Evolutionary conservation across 1,139 yeast species (phyloP).

Genomic region (Pichia sp.): DNA sequence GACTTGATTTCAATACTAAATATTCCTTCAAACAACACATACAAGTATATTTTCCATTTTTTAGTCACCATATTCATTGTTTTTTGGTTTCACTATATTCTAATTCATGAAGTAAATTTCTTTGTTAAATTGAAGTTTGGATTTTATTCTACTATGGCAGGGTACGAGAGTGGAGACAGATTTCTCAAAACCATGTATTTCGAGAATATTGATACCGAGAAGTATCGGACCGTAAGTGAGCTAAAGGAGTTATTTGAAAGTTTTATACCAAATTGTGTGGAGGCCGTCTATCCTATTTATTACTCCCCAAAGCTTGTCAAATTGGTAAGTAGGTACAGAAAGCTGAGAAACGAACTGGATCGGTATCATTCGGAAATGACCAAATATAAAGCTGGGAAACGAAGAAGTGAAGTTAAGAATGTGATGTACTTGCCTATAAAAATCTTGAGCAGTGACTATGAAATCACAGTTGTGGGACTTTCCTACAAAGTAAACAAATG

Average conservation of each 20-base stretch:
- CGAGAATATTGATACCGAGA: constrained; percentile 43
- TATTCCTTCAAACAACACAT: constrained; percentile 46
- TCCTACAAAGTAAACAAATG: constrained; percentile 25
- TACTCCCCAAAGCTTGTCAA: constrained; percentile 38
- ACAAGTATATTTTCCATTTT: constrained; percentile 51
- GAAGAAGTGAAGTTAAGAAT: constrained; percentile 6
- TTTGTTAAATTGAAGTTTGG: constrained; percentile 45
- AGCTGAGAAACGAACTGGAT: constrained; percentile 43
- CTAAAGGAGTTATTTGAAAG: constrained; percentile 33
- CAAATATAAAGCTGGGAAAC: constrained; percentile 23
- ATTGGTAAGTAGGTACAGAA: constrained; percentile 35
- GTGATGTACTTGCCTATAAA: constrained; percentile 20
- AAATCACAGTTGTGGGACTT: constrained; percentile 33
- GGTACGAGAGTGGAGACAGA: constrained; percentile 22
- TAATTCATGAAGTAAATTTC: constrained; percentile 48
- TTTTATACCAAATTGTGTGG: constrained; percentile 44
- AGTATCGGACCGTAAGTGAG: constrained; percentile 34
- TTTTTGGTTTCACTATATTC: constrained; percentile 48
- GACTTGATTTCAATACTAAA: constrained; percentile 62
- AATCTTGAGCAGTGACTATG: constrained; percentile 16
- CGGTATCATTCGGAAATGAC: constrained; percentile 30
- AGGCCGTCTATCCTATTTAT: constrained; percentile 49
- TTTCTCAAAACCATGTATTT: constrained; percentile 42
- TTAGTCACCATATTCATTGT: constrained; percentile 49
- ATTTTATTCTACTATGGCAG: constrained; percentile 30